Evolutionary conservation across 2,329 filamentous ascomycete genomes (phyloP), one percentile per base, ranked within the genome.

Genomic region (Dendryphion nanum): DNA sequence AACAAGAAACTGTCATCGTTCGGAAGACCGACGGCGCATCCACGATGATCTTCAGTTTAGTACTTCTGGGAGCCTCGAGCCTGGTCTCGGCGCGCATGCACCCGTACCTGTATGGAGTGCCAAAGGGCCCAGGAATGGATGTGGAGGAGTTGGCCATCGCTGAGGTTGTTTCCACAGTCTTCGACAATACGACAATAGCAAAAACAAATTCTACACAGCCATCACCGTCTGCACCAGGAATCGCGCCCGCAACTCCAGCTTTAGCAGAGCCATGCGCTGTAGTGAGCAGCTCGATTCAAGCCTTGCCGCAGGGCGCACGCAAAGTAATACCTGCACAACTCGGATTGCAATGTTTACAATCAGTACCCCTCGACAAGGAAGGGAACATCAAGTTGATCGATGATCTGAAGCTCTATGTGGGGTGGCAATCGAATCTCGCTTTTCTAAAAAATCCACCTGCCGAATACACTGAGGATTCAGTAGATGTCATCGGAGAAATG

Each of bases 381-480:
- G 61, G 57, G 17, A 61, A 64, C 29, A 29, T 53, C 5, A 45
- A 58, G 21, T 42, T 65, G 18, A 53, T 69, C 26, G 52, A 60
- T 5, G 61, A 67, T 16, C 35, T 68, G 24, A 62, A 61, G 35
- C 38, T 58, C 12, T 62, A 63, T 24, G 38, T 64, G 4, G 51
- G 64, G 31, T 70, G 67, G 52, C 66, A 71, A 30, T 65, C 61
- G 7, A 65, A 63, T 14, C 44, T 70, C 7, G 61, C 53, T 2
- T 70, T 67, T 34, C 51, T 70, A 5, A 65, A 66, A 18, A 54
- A 61, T 18, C 66, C 66, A 3, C 66, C 64, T 4, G 28, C 53
- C 16, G 59, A 53, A 6, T 67, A 66, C 34, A 60, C 60, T 1
- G 64, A 68, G 33, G 49, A 62, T 24, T 52, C 63, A 0, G 54